phyloP scores from a whole-genome alignment of 2,329 filamentous ascomycete species.

The Gnomoniopsis smithogilvyi region DNA sequence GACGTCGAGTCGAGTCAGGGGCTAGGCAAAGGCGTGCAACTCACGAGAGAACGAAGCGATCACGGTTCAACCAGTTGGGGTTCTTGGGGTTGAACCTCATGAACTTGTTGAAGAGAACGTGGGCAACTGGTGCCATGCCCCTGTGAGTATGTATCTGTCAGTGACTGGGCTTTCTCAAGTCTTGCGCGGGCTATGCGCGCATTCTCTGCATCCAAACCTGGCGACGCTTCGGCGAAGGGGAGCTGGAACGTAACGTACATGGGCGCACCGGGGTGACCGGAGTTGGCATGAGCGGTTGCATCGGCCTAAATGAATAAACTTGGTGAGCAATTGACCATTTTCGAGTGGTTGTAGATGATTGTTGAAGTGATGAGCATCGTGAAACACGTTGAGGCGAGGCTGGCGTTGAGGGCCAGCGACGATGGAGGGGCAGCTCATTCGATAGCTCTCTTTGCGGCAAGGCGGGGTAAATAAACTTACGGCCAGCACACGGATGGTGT shows the following conservation, averaged over 20 bases:
- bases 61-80: slow-evolving; percentile 93
- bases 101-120: slow-evolving; percentile 98
- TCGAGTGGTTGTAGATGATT: background rate
- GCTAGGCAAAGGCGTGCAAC: slow-evolving; percentile 36
- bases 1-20: background rate
- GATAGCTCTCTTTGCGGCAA: background rate
- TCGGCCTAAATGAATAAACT: slow-evolving; percentile 65
- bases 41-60: slow-evolving; percentile 98
- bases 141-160: slow-evolving; percentile 31
- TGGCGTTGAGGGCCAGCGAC: background rate
- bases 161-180: background rate
- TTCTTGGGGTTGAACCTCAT: slow-evolving; percentile 99
- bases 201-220: background rate
- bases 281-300: slow-evolving; percentile 95
- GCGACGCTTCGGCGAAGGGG: background rate
- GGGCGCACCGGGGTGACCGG: slow-evolving; percentile 95
- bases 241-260: slow-evolving; percentile 62
- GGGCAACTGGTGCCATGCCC: slow-evolving; percentile 88
- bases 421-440: background rate
- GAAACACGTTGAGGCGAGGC: background rate
- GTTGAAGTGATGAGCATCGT: background rate
- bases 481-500: slow-evolving; percentile 95
- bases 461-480: slow-evolving; percentile 55
- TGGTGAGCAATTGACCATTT: slow-evolving; percentile 22
- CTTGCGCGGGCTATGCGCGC: background rate